Conservation (phyloP, 768 basidiomycete species). For the Trametes maxima region DNA sequence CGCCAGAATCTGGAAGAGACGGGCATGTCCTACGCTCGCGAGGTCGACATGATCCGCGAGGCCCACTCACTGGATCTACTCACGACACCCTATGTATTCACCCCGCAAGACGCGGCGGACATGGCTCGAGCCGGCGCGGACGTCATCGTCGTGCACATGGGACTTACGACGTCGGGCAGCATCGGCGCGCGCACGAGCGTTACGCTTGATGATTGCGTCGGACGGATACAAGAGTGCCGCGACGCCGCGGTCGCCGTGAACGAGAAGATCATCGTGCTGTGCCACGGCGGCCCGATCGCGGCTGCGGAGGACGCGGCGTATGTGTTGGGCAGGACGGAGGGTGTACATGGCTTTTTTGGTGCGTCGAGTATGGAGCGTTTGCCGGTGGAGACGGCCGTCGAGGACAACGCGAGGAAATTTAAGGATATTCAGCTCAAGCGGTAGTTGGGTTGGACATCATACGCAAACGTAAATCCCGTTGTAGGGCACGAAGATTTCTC, state of each 20-base stretch:
- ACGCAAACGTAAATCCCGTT: too few species aligned
- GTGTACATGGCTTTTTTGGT: constrained; percentile 26
- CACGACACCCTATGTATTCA: constrained; percentile 26
- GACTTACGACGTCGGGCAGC: constrained; percentile 26
- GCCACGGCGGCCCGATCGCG: constrained; percentile 25
- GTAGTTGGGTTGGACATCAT: too few species aligned
- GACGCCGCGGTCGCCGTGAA: constrained; percentile 23
- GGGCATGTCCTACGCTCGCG: constrained; percentile 25
- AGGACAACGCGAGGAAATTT: constrained; percentile 24
- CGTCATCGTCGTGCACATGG: constrained; percentile 27
- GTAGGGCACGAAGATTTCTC: too few species aligned
- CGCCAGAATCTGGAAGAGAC: constrained; percentile 28
- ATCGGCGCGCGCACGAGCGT: constrained; percentile 24
- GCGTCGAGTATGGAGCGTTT: constrained; percentile 27
- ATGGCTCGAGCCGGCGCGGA: constrained; percentile 26
- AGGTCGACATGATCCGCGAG: constrained; percentile 26
- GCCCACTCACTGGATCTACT: constrained; percentile 24
- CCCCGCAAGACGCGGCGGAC: constrained; percentile 16
- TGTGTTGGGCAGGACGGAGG: constrained; percentile 21
- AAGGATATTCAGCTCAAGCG: constrained; percentile 7
- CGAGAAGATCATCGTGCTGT: constrained; percentile 21
- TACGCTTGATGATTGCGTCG: constrained; percentile 24
- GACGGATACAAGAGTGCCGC: constrained; percentile 22
- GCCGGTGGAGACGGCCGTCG: constrained; percentile 22
- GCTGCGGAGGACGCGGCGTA: constrained; percentile 22